Evolutionary conservation across 139 green algal genomes (phyloP).

Genomic region (Marvania coccoides): DNA sequence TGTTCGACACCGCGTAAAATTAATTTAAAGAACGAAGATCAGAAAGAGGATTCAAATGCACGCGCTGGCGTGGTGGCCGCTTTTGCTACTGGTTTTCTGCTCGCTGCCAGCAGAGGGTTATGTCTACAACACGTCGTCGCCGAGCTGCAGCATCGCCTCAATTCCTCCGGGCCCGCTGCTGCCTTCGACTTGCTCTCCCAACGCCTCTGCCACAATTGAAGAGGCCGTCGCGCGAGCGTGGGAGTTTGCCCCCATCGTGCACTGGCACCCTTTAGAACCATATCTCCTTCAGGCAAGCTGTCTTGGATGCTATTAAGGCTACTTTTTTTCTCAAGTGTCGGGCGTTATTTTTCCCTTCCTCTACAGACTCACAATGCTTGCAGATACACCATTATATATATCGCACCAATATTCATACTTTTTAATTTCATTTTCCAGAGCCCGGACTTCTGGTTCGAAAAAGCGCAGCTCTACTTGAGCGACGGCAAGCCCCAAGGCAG

Average conservation of each 20-base stretch:
- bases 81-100: no score
- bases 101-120: no score
- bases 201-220: not conserved
- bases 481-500: not conserved
- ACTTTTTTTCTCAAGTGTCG: no score
- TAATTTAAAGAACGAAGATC: no score
- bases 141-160: not conserved
- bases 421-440: not conserved
- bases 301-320: no score
- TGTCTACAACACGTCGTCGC: not conserved
- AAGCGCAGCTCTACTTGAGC: not conserved
- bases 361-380: no score
- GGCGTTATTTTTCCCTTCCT: no score
- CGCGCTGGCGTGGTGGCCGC: no score
- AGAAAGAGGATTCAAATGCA: no score
- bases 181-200: not conserved
- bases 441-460: not conserved
- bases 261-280: slow-evolving; percentile 7
- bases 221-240: slow-evolving; percentile 2
- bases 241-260: slow-evolving; percentile 18
- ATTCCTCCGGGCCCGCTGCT: not conserved
- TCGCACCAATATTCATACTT: no score
- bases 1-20: no score
- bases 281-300: slow-evolving; percentile 9
- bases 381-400: no score